Percentiles rank a stretch among this genome's conserved stretches.
phyloP scores from a whole-genome alignment of 139 green algal genomes.

The Helicosporidium sp. region DNA sequence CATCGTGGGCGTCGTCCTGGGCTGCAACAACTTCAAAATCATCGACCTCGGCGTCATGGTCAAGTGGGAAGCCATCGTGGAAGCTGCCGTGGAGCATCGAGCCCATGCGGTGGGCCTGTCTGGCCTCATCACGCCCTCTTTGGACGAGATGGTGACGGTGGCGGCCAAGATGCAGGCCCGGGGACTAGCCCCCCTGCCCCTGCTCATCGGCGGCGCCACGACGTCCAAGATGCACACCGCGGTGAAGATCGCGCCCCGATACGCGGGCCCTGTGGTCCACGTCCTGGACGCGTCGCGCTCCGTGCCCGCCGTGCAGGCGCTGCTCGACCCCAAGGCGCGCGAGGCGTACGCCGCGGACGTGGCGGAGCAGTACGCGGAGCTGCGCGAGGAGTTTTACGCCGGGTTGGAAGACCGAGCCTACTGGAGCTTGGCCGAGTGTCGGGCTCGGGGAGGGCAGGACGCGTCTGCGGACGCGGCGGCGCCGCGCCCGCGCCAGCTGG shows the following conservation, averaged over 20 bases:
- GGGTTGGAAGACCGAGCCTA: constrained; percentile 88
- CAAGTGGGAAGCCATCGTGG: constrained; percentile 84
- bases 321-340: constrained; percentile 48
- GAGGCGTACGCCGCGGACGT: constrained; percentile 42
- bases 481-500: constrained; percentile 47
- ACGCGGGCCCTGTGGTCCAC: constrained; percentile 69
- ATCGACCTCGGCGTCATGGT: constrained; percentile 94
- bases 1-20: constrained; percentile 93
- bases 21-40: constrained; percentile 99
- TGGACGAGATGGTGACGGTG: constrained; percentile 94
- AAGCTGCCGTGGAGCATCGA: constrained; percentile 66
- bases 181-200: constrained; percentile 61
- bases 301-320: constrained; percentile 73
- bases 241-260: constrained; percentile 88
- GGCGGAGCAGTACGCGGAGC: constrained; percentile 78
- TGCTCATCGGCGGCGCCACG: constrained; percentile 92
- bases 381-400: constrained; percentile 91
- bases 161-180: constrained; percentile 83
- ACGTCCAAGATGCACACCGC: constrained; percentile 98
- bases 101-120: constrained; percentile 90
- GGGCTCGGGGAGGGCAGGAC: too few species aligned
- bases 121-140: constrained; percentile 88
- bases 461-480: constrained; percentile 17
- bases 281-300: constrained; percentile 83
- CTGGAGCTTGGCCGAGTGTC: constrained; percentile 29